A percentile compares a stretch with the other conserved stretches of the same genome.
phyloP scores from a whole-genome alignment of 306 rosid genomes.

The Cyamopsis tetragonoloba region DNA sequence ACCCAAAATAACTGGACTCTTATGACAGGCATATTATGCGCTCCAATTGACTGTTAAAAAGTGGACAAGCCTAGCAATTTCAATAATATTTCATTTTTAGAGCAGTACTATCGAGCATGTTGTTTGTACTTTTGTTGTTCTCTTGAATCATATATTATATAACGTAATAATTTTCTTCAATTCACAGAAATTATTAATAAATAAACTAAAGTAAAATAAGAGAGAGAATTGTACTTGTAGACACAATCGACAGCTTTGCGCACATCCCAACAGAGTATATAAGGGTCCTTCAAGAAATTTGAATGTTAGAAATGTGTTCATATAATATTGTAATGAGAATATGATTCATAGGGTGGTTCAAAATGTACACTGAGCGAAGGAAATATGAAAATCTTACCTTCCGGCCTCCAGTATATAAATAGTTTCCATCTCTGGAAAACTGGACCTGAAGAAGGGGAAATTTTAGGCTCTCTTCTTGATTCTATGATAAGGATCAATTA shows the following conservation, averaged over 20 bases:
- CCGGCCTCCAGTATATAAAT: conserved; percentile 85
- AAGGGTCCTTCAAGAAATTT: conserved; percentile 77
- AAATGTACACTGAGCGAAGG: neutral
- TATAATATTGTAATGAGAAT: neutral
- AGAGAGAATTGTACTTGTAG: conserved; percentile 56
- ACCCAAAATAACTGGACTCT: neutral
- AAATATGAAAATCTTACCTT: conserved; percentile 49
- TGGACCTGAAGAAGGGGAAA: conserved; percentile 64
- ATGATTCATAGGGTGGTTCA: neutral
- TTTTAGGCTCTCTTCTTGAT: conserved; percentile 15
- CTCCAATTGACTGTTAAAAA: neutral
- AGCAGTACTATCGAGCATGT: neutral
- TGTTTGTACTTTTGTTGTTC: neutral
- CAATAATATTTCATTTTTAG: conserved; percentile 9
- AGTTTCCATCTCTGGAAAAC: conserved; percentile 92
- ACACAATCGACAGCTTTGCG: conserved; percentile 92
- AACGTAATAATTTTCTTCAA: neutral
- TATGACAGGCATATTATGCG: neutral
- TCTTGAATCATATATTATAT: conserved; percentile 14
- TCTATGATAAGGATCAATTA: conserved; percentile 14
- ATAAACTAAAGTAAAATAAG: conserved; percentile 6
- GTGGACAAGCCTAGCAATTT: neutral
- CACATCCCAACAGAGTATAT: conserved; percentile 93
- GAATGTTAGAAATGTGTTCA: conserved; percentile 18
- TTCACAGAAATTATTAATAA: conserved; percentile 11